Evolutionary conservation across 495 filamentous ascomycete genomes (phyloP).

Genomic region (Penicillium angulare): DNA sequence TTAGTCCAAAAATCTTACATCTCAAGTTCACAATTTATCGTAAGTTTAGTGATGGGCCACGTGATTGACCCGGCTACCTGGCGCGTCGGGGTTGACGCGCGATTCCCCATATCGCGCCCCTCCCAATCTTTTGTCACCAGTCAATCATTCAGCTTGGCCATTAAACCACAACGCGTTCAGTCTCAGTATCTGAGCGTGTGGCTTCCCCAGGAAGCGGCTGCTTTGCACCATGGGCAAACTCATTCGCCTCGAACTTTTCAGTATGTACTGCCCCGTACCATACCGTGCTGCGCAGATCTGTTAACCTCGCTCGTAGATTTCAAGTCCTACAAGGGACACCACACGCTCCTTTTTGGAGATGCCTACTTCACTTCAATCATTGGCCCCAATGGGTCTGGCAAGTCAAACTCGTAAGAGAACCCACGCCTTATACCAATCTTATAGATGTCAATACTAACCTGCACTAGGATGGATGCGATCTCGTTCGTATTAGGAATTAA

Average conservation of each 20-base stretch:
- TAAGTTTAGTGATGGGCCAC: no score
- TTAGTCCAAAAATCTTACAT: no score
- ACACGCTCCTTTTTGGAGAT: slow-evolving; percentile 92
- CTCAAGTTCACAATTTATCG: no score
- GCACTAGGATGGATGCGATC: slow-evolving; percentile 91
- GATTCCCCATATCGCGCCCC: slow-evolving; percentile 29
- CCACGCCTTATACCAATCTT: neutral
- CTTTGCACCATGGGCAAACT: slow-evolving; percentile 75
- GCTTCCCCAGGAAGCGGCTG: slow-evolving; percentile 33
- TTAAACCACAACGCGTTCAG: slow-evolving; percentile 3
- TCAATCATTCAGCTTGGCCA: slow-evolving; percentile 4
- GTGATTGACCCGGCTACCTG: no score
- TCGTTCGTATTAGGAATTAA: slow-evolving; percentile 99
- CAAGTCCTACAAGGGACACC: slow-evolving; percentile 98
- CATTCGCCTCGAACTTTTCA: slow-evolving; percentile 90
- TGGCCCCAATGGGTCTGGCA: slow-evolving; percentile 98
- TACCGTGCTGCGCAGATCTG: neutral
- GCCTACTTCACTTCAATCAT: slow-evolving; percentile 99
- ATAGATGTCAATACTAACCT: slow-evolving; percentile 15
- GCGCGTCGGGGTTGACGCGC: slow-evolving; percentile 22
- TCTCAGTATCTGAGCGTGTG: slow-evolving; percentile 17
- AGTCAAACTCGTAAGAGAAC: slow-evolving; percentile 93
- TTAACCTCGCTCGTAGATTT: slow-evolving; percentile 66
- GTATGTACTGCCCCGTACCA: slow-evolving; percentile 47
- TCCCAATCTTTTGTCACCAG: slow-evolving; percentile 16